These are phyloP conservation scores for Monilinia polystroma DNA, from an alignment of 2,329 filamentous ascomycete genomes.

Conservation along the genomic window DNA sequence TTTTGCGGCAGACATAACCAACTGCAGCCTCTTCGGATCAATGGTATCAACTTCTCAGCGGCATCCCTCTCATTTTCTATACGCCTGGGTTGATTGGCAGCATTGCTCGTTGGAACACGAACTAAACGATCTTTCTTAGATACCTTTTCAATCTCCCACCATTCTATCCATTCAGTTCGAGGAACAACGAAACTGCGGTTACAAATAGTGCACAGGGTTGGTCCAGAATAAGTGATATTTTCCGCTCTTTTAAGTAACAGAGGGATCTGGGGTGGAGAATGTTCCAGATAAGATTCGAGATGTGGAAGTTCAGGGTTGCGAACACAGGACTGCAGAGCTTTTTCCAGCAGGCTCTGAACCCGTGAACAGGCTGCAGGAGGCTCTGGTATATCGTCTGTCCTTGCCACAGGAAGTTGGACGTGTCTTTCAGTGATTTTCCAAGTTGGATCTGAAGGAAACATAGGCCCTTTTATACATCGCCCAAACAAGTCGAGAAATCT, in stretches of 20 bases:
- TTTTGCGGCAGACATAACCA: conserved; percentile 39
- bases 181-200: conserved; percentile 50
- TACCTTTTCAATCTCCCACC: conserved; percentile 48
- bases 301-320: conserved; percentile 31
- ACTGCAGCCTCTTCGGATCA: conserved; percentile 41
- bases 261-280: conserved; percentile 32
- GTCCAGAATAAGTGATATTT: conserved; percentile 50
- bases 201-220: conserved; percentile 54
- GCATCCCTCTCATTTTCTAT: conserved; percentile 38
- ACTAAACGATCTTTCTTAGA: conserved; percentile 22
- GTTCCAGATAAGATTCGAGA: conserved; percentile 30
- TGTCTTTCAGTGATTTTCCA: conserved; percentile 6
- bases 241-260: conserved; percentile 33
- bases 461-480: conserved; percentile 35
- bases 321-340: conserved; percentile 35
- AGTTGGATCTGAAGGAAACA: conserved; percentile 26
- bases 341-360: conserved; percentile 39
- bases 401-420: conserved; percentile 29
- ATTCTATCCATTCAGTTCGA: conserved; percentile 61
- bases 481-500: conserved; percentile 37
- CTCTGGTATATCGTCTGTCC: conserved; percentile 25
- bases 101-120: not conserved
- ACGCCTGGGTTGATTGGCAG: conserved; percentile 29
- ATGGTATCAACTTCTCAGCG: conserved; percentile 39
- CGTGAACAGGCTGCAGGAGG: conserved; percentile 34